Conservation (phyloP, 345 rosid species). For the Zanthoxylum bungeanum region DNA sequence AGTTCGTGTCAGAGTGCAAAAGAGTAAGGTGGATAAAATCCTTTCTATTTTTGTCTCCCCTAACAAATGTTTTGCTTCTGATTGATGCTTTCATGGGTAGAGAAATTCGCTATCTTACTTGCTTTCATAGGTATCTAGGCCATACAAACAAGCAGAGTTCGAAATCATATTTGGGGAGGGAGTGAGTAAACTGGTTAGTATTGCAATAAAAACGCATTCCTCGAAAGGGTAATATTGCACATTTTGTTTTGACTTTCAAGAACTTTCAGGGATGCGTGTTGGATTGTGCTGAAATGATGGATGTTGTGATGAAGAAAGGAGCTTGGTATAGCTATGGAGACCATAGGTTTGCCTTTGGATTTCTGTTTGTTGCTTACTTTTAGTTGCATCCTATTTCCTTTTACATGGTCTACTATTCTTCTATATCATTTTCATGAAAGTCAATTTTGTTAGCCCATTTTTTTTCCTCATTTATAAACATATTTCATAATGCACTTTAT, state of each 20-base stretch:
- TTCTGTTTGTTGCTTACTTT: slow-evolving; percentile 1
- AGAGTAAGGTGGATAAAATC: slow-evolving; percentile 73
- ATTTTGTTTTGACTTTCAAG: slow-evolving; percentile 17
- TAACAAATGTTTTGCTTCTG: background rate
- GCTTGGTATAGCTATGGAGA: slow-evolving; percentile 98
- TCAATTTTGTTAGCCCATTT: background rate
- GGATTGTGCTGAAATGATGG: slow-evolving; percentile 89
- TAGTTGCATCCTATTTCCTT: background rate
- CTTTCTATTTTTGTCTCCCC: background rate
- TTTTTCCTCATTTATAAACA: background rate
- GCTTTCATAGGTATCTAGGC: slow-evolving; percentile 75
- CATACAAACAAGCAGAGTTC: slow-evolving; percentile 94
- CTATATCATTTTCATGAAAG: background rate
- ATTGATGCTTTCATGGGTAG: background rate
- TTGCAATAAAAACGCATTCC: slow-evolving; percentile 11
- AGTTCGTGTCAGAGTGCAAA: slow-evolving; percentile 93
- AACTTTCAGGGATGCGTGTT: slow-evolving; percentile 75
- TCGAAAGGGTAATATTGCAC: background rate
- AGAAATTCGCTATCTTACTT: background rate
- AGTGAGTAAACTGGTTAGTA: slow-evolving; percentile 82
- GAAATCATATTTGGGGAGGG: slow-evolving; percentile 97
- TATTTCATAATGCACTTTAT: background rate
- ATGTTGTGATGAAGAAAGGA: slow-evolving; percentile 78
- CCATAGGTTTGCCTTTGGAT: slow-evolving; percentile 47
- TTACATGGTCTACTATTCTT: background rate